Evolutionary conservation across 139 green algal species (phyloP).

Genomic region (Chlorella vulgaris): DNA sequence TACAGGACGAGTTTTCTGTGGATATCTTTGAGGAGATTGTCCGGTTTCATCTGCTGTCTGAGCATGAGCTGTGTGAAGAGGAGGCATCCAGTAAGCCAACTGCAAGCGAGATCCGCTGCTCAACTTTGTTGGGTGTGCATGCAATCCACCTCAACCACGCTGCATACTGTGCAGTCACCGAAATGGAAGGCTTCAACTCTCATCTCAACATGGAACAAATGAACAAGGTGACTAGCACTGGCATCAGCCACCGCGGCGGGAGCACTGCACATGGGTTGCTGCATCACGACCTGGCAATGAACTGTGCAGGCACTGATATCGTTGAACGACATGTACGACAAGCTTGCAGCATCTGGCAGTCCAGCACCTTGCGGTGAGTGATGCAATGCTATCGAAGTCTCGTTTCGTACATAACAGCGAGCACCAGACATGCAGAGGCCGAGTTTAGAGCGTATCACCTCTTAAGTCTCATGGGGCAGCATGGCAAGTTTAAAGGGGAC

Average conservation of each 20-base stretch:
- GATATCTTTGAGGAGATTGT: conserved; percentile 66
- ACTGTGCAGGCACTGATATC: conserved; percentile 57
- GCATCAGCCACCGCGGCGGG: too few relatives aligned
- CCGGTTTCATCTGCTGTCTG: conserved; percentile 79
- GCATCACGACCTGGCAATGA: background rate
- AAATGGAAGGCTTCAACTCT: conserved; percentile 77
- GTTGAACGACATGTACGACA: conserved; percentile 75
- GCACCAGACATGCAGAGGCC: conserved; percentile 60
- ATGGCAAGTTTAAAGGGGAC: conserved; percentile 69
- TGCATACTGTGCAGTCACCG: conserved; percentile 40
- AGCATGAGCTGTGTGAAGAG: conserved; percentile 75
- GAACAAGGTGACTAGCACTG: conserved; percentile 64
- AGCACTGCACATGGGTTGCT: too few relatives aligned
- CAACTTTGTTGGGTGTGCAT: background rate
- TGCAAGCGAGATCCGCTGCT: too few relatives aligned
- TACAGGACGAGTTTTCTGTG: conserved; percentile 56
- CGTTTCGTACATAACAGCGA: too few relatives aligned
- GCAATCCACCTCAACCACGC: background rate
- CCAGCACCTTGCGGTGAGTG: conserved; percentile 20
- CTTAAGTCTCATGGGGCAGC: conserved; percentile 64
- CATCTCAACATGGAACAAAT: conserved; percentile 88
- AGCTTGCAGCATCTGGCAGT: conserved; percentile 34
- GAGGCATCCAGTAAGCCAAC: conserved; percentile 41
- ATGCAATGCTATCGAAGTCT: too few relatives aligned
- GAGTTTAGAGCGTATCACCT: conserved; percentile 84